Evolutionary conservation across 148 eudicot genomes (phyloP), one percentile per base, ranked within the genome.

Genomic region (Diospyros kaki): DNA sequence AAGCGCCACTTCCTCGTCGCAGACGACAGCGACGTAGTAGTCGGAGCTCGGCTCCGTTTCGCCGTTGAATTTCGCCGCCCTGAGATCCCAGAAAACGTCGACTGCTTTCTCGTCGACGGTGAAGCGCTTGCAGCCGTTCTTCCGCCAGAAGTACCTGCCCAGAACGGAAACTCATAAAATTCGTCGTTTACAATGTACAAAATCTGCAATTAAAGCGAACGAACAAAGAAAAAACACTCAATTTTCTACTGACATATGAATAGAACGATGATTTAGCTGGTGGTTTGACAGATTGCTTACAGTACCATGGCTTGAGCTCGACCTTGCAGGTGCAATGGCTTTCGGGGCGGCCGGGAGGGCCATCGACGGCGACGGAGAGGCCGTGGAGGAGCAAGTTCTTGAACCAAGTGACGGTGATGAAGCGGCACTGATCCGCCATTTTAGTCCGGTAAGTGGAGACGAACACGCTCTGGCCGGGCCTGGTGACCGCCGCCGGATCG

Each of bases 391-490:
- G 48, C 55, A 87, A 77, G n/a, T 89, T 86, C 81, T 89, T 91
- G 86, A 88, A 86, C 97, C 97, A 91, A 39, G 90, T 89, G 42
- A 91, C 76, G 52, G 97, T 91, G 64, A 91, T 88, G 51, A 84
- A 71, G 2, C 89, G 86, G 10, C 76, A 71, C 66, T 84, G 81
- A 66, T 75, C 79, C 1, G 86, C 90, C 0, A 91, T 86, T 77
- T 81, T 86, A 5, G 93, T 86, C n/a, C 82, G 71, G 69, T 89
- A 91, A 9, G 83, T 81, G 3, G 93, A 87, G 89, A 89, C 83
- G 79, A 83, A 78, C 6, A 89, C 79, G 74, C 89, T 89, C 76
- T 91, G 96, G 62, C 93, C 93, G 61, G 91, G 71, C 66, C 83
- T 83, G 7, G 83, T 73, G 0, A 83, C 78, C 46, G 77, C 69